phyloP scores from a whole-genome alignment of 805 yeast species.

The Scheffersomyces ergatensis region DNA sequence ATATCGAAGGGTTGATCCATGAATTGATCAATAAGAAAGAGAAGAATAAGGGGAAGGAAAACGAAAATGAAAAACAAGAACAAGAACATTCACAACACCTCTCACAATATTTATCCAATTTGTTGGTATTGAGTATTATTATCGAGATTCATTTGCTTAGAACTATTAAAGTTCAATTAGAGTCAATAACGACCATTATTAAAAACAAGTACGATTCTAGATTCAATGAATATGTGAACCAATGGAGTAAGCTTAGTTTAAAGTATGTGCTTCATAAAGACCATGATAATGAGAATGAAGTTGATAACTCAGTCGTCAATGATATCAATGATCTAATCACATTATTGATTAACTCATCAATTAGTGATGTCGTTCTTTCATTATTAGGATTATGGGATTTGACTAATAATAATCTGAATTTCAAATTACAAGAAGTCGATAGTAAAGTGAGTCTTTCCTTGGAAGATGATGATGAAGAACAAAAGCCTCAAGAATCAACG shows the following conservation, averaged over 20 bases:
- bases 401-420: constrained; percentile 9
- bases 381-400: constrained; percentile 36
- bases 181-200: neutral
- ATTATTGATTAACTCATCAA: constrained; percentile 15
- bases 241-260: neutral
- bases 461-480: neutral
- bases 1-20: constrained; percentile 18
- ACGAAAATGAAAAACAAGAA: neutral
- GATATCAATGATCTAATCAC: neutral
- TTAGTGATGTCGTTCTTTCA: constrained; percentile 10
- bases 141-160: constrained; percentile 3
- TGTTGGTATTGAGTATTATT: constrained; percentile 16
- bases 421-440: neutral
- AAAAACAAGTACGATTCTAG: neutral
- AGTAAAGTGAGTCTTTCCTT: constrained; percentile 1
- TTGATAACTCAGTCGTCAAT: neutral
- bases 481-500: neutral
- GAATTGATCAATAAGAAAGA: constrained; percentile 10
- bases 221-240: neutral
- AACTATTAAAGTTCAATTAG: neutral
- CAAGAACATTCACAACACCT: too few relatives aligned
- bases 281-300: neutral
- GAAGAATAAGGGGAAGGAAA: neutral
- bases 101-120: constrained; percentile 16
- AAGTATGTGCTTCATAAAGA: too few relatives aligned